Evolutionary conservation across 495 filamentous ascomycete genomes (phyloP), one percentile per base, ranked within the genome.

Genomic region (Cercophora newfieldiana): DNA sequence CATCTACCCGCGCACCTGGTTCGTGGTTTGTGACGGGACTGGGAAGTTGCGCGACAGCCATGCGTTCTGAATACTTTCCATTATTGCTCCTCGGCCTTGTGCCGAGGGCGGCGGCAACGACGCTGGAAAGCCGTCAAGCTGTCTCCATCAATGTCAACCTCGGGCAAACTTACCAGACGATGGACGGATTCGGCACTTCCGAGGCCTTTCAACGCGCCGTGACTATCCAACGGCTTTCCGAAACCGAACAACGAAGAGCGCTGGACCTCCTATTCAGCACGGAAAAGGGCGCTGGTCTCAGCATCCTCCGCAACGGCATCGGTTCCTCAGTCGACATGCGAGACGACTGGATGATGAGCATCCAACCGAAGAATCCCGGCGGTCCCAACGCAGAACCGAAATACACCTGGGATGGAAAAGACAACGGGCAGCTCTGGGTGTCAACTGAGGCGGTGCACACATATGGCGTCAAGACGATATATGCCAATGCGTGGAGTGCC

Each of bases 231-330:
- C 71, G 74, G 26, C 47, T 74, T 5, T 44, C 72, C 8, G 74
- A 74, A 29, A 55, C 63, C 0, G 72, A 75, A 31, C 76, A 81
- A 51, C 77, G 76, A 16, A 63, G 77, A 10, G 75, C 69, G 12
- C 69, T 84, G 0, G 81, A 85, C 57, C 73, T 77, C 18, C 74
- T 87, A 6, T 86, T 85, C 69, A 81, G 69, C 71, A 78, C 66
- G 12, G 73, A 68, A 1, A 77, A 68, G 0, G 83, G 83, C 1
- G 83, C 83, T 2, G 83, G 84, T 1, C 68, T 86, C 22, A 77
- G 80, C 18, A 86, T 86, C 59, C 70, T 86, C 8, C 82, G 84
- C 22, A 86, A 87, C 67, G 78, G 83, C n/a, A 81, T 86, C 67
- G 82, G 82, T 0, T 83, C 82, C 1, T 78, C 73, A 26, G 72